Conservation (phyloP, 805 yeast species). For the Nakazawaea populi region DNA sequence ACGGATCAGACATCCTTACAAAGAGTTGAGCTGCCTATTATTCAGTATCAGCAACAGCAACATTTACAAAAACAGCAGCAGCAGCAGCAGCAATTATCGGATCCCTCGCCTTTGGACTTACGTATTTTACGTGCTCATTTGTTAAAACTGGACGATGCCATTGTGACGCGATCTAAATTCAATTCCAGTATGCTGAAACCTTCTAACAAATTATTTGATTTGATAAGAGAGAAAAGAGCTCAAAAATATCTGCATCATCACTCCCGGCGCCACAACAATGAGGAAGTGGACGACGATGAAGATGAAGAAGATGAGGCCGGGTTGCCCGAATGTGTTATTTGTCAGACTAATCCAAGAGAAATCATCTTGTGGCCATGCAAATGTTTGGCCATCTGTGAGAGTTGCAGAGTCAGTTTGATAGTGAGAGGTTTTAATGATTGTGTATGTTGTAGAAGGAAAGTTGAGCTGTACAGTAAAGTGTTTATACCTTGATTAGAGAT, state of each 20-base stretch:
- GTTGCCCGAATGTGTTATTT: conserved; percentile 64
- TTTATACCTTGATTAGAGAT: conserved; percentile 40
- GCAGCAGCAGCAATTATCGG: not conserved
- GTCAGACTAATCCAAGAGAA: conserved; percentile 69
- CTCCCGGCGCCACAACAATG: not conserved
- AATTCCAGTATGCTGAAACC: conserved; percentile 17
- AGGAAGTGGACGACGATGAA: conserved; percentile 13
- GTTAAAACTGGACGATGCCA: not conserved
- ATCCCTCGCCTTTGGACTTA: conserved; percentile 1
- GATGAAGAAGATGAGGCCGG: conserved; percentile 27
- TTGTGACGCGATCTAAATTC: conserved; percentile 24
- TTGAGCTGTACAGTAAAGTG: conserved; percentile 59
- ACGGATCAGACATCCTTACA: too few relatives aligned
- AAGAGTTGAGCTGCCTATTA: too few relatives aligned
- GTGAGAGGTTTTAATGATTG: conserved; percentile 71
- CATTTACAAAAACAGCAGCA: too few relatives aligned
- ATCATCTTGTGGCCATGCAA: conserved; percentile 90
- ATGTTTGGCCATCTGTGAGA: conserved; percentile 84
- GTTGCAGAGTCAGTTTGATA: conserved; percentile 70
- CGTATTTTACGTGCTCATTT: conserved; percentile 13
- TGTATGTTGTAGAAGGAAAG: conserved; percentile 76
- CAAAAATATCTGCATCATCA: not conserved
- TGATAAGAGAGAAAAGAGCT: conserved; percentile 18
- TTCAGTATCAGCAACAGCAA: too few relatives aligned
- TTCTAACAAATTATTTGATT: conserved; percentile 18